A percentile compares a stretch with the other conserved stretches of the same genome.
phyloP scores from a whole-genome alignment of 345 rosid genomes.

The thale cress (Arabidopsis thaliana) region DNA sequence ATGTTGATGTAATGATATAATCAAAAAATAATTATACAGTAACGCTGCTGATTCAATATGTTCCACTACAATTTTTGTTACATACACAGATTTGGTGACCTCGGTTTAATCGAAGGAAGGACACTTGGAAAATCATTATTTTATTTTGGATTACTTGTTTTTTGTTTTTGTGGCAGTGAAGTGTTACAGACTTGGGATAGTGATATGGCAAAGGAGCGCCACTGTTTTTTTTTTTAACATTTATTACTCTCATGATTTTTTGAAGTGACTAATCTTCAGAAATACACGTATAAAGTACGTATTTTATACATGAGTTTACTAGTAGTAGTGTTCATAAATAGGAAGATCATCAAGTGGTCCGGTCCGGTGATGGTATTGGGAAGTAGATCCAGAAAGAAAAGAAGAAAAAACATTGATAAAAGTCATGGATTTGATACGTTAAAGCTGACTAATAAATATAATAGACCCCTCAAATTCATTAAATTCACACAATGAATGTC shows the following conservation, averaged over 20 bases:
- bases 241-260: not conserved
- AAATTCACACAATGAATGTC: constrained; percentile 20
- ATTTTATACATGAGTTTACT: not conserved
- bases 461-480: constrained; percentile 21
- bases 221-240: not conserved
- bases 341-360: no score
- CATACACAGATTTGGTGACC: constrained; percentile 34
- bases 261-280: not conserved
- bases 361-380: not conserved
- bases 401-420: constrained; percentile 15
- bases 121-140: constrained; percentile 28
- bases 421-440: constrained; percentile 28
- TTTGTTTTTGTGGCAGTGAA: constrained; percentile 20
- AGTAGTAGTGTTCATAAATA: no score
- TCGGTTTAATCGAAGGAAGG: constrained; percentile 50
- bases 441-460: not conserved
- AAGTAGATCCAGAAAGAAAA: constrained; percentile 20
- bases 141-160: constrained; percentile 11
- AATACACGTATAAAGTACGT: constrained; percentile 17
- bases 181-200: constrained; percentile 27
- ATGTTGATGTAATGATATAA: not conserved
- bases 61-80: not conserved
- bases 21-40: no score
- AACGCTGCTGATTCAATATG: no score
- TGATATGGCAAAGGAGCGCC: constrained; percentile 29